Conservation (phyloP, 2,329 filamentous ascomycete genomes). For the Nigrograna mackinnonii region DNA sequence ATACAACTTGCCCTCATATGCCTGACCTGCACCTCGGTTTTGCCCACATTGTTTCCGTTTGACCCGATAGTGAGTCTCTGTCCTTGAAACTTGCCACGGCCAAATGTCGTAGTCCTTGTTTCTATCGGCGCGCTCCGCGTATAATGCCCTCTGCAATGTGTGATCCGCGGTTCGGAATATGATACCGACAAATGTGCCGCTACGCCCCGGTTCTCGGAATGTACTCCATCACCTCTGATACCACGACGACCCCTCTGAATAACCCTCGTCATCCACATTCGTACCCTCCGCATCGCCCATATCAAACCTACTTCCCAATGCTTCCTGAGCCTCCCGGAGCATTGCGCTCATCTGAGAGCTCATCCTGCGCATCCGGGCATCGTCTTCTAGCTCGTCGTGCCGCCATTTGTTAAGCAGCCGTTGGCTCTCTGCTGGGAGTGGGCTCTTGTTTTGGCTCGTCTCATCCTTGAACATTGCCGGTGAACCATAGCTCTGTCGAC, state of each 20-base stretch:
- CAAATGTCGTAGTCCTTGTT: too few relatives aligned
- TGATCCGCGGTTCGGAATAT: too few relatives aligned
- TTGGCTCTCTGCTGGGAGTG: slow-evolving; percentile 67
- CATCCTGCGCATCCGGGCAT: slow-evolving; percentile 77
- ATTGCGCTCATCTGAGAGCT: slow-evolving; percentile 80
- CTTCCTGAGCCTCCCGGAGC: slow-evolving; percentile 87
- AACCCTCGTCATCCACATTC: slow-evolving; percentile 34
- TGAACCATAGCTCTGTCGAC: slow-evolving; percentile 35
- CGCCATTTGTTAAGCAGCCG: slow-evolving; percentile 72
- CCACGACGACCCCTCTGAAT: slow-evolving; percentile 18
- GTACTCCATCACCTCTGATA: slow-evolving; percentile 9
- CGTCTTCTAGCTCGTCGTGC: slow-evolving; percentile 75
- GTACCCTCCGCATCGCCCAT: slow-evolving; percentile 33
- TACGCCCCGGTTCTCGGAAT: too few relatives aligned
- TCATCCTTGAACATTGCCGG: slow-evolving; percentile 25
- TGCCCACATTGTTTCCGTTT: too few relatives aligned
- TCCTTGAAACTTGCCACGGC: too few relatives aligned
- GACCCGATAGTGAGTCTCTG: too few relatives aligned
- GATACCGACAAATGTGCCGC: too few relatives aligned
- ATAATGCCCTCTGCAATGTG: too few relatives aligned
- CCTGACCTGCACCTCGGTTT: too few relatives aligned
- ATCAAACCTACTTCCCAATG: slow-evolving; percentile 62
- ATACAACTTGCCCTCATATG: too few relatives aligned
- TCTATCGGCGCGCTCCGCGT: too few relatives aligned
- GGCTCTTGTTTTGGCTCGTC: slow-evolving; percentile 23